Conservation (phyloP, 441 rosid genomes). For the Adansonia rubrostipa region DNA sequence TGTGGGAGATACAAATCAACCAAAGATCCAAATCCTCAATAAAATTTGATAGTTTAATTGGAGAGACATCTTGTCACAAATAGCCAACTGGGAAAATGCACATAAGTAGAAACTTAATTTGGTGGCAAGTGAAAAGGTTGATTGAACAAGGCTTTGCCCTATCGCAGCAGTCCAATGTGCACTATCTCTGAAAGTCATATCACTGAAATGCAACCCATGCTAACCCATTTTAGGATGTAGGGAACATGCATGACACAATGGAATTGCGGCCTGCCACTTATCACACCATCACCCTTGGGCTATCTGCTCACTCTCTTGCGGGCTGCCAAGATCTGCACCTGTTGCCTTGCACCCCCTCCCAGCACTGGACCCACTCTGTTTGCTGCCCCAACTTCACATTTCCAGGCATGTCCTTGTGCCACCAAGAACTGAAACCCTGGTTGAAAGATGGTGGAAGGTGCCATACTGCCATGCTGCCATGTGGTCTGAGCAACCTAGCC, state of each 20-base stretch:
- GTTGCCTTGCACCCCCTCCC: background rate
- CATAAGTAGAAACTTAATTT: background rate
- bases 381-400: background rate
- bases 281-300: background rate
- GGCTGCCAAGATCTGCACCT: background rate
- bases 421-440: background rate
- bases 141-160: background rate
- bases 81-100: background rate
- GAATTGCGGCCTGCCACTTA: background rate
- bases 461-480: background rate
- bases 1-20: background rate
- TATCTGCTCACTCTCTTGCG: background rate
- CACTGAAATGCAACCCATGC: background rate
- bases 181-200: background rate
- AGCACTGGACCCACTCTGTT: background rate
- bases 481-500: background rate
- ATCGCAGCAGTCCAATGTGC: background rate
- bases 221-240: background rate
- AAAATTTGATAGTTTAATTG: background rate
- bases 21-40: background rate
- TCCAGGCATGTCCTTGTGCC: background rate
- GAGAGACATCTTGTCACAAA: background rate
- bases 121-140: background rate
- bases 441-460: background rate
- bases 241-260: background rate